Base-by-base conservation (phyloP, 768 basidiomycete genomes). In the Trametopsis cervina region DNA sequence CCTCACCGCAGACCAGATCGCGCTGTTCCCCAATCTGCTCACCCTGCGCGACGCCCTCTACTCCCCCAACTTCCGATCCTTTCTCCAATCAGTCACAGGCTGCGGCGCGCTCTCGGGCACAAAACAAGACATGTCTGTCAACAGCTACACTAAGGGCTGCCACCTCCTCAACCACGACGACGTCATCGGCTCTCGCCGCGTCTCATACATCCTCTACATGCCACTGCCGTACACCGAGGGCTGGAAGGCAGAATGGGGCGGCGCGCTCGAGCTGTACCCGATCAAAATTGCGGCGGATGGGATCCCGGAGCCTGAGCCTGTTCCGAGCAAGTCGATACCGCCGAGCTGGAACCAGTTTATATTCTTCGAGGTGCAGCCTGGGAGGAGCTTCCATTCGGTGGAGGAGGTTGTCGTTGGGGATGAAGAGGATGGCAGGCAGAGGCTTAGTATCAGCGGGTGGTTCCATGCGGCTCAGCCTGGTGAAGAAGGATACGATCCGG, bases 131-230 rank as follows among this genome's bases (percentile, higher is more conserved):
- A 93, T 94, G 81, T 89, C 89, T 37, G 85, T 95, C 51, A 92
- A 91, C 60, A 83, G 87, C 6, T 97, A 97, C 67, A 85, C 83
- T 17, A 80, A 84, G 52, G 90, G 92, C 39, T 96, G 85, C 63
- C 93, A 98, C 67, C 78, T 98, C 9, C 82, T 98, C 59, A 90
- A 95, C 66, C 95, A 98, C 72, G 95, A 98, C 81, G 95, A 98
- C 64, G 94, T 95, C 21, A 97, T 97, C 61, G 92, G 92, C 52
- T 80, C 91, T 6, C 85, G 95, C 21, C 80, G 91, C 36, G 87
- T 97, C 45, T 94, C 90, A 1, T 98, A 95, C 71, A 95, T 98
- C 67, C 82, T 97, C 42, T 98, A 98, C 69, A 87, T 97, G 76
- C 94, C 94, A 17, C 75, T 85, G 54, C 83, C 85, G 22, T 67